Conservation (phyloP, 2,329 filamentous ascomycete species). For the Penicillium nordicum region DNA sequence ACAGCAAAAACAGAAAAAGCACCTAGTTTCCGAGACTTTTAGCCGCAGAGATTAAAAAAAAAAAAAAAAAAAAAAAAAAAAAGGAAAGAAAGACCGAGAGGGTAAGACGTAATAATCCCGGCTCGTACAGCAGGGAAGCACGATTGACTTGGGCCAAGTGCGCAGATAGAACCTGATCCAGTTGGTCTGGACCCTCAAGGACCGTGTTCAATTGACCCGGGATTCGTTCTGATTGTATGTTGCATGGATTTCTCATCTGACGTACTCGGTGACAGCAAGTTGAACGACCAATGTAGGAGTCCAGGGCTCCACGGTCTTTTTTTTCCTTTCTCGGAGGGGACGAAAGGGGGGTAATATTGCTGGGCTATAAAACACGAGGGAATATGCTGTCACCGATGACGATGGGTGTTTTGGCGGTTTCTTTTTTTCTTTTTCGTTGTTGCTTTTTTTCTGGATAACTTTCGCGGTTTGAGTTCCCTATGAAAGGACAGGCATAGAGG, state of each 20-base stretch:
- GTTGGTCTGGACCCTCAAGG: slow-evolving; percentile 23
- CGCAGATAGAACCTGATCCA: not conserved
- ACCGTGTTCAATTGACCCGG: slow-evolving; percentile 10
- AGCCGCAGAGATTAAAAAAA: not conserved
- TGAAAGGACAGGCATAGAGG: not conserved
- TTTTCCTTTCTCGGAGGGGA: not conserved
- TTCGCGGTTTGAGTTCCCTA: not conserved
- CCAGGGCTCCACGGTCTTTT: not conserved
- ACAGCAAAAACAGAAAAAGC: not conserved
- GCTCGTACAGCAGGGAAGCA: slow-evolving; percentile 6
- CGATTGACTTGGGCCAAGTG: slow-evolving; percentile 8
- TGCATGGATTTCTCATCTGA: slow-evolving; percentile 9
- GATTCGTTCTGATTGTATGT: slow-evolving; percentile 4
- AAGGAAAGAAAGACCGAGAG: not conserved
- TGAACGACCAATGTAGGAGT: not conserved
- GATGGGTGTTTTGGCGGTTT: slow-evolving; percentile 9
- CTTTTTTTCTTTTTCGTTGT: not conserved
- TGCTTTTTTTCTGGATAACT: not conserved
- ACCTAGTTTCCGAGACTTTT: not conserved
- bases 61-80: no score
- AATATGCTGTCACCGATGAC: slow-evolving; percentile 26
- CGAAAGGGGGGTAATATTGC: not conserved
- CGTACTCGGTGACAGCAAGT: not conserved
- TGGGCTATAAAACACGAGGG: slow-evolving; percentile 7
- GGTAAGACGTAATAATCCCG: slow-evolving; percentile 2